A percentile compares a stretch with the other conserved stretches of the same genome.
phyloP scores from a whole-genome alignment of 306 rosid genomes.

The Lathyrus tuberosus region DNA sequence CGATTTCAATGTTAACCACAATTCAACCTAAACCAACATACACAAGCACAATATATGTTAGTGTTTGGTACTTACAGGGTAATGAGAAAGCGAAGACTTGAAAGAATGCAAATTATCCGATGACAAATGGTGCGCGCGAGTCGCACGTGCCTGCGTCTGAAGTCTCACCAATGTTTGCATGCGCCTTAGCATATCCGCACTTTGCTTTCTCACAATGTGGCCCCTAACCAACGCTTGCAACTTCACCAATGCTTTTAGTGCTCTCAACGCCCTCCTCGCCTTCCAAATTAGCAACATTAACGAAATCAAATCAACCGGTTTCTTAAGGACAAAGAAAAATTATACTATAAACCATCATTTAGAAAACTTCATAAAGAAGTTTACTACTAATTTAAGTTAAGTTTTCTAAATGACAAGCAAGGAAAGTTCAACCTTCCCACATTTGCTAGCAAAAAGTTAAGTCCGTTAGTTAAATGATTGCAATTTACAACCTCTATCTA shows the following conservation, averaged over 20 bases:
- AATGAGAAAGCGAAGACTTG: constrained; percentile 55
- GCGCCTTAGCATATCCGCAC: constrained; percentile 82
- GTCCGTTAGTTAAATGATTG: constrained; percentile 1
- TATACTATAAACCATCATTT: not conserved
- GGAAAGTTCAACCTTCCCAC: constrained; percentile 14
- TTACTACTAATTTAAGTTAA: constrained; percentile 6
- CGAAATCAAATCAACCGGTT: not conserved
- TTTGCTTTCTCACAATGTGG: constrained; percentile 91
- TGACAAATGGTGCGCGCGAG: constrained; percentile 57
- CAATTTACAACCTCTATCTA: not conserved
- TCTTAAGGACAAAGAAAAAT: not conserved
- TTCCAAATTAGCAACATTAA: constrained; percentile 30
- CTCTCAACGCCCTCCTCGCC: constrained; percentile 96
- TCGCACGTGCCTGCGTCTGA: constrained; percentile 79
- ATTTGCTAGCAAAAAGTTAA: not conserved
- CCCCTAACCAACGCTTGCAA: constrained; percentile 96
- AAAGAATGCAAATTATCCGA: constrained; percentile 49
- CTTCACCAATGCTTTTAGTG: constrained; percentile 90
- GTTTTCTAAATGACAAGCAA: constrained; percentile 1
- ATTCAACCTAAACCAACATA: constrained; percentile 11
- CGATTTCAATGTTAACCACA: constrained; percentile 26
- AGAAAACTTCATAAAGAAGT: constrained; percentile 3
- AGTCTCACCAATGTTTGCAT: constrained; percentile 91
- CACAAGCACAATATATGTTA: not conserved
- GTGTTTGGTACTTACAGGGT: constrained; percentile 50